Conservation (phyloP, 768 basidiomycete species). For the Lactarius deliciosus region DNA sequence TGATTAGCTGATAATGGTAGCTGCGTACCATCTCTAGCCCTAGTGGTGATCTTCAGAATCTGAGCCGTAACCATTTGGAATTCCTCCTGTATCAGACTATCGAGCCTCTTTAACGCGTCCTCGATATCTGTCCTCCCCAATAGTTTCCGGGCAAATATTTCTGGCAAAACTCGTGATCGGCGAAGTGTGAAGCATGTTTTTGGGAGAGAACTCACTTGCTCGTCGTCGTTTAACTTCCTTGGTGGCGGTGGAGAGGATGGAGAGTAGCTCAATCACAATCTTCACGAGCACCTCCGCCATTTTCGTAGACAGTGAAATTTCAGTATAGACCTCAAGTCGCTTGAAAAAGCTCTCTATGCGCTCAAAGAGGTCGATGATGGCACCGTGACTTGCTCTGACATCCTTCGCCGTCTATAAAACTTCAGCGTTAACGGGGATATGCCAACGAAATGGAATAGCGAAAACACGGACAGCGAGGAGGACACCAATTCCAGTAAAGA, state of each 20-base stretch:
- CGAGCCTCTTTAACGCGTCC: too few relatives aligned
- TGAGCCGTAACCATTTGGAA: too few relatives aligned
- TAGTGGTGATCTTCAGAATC: too few relatives aligned
- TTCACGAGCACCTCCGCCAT: not conserved
- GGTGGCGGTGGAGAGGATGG: not conserved
- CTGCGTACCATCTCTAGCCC: too few relatives aligned
- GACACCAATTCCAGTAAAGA: not conserved
- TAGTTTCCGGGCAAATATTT: too few relatives aligned
- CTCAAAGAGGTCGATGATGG: not conserved
- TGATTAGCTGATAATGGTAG: rapidly evolving
- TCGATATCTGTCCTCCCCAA: too few relatives aligned
- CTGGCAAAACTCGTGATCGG: too few relatives aligned
- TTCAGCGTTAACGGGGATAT: not conserved
- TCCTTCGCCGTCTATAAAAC: not conserved
- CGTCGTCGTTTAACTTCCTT: not conserved
- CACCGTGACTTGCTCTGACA: not conserved
- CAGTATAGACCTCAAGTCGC: not conserved
- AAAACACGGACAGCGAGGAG: not conserved
- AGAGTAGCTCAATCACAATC: not conserved
- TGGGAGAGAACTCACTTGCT: not conserved
- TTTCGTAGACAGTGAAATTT: not conserved
- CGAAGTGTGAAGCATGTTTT: too few relatives aligned
- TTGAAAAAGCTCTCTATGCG: not conserved
- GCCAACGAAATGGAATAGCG: not conserved
- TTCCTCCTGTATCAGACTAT: too few relatives aligned